Conservation (phyloP, 2,329 filamentous ascomycete genomes). For the Ascochyta lentis region DNA sequence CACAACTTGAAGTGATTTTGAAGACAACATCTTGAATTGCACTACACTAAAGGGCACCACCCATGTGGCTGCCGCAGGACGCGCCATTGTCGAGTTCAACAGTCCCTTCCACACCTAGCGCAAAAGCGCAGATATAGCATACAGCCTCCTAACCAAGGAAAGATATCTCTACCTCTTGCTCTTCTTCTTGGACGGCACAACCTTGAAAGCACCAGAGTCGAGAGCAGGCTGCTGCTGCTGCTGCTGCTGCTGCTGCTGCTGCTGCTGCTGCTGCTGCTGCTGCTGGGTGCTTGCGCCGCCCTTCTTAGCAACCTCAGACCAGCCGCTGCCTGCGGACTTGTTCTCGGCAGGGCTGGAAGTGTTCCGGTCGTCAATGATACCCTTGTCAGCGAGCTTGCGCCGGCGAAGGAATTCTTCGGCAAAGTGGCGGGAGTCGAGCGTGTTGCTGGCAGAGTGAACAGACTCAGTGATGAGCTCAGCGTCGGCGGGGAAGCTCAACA, state of each 20-base stretch:
- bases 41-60: background rate
- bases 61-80: no score
- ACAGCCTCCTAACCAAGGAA: background rate
- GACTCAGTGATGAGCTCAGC: slow-evolving; percentile 85
- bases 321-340: slow-evolving; percentile 67
- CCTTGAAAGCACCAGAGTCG: slow-evolving; percentile 76
- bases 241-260: slow-evolving; percentile 33
- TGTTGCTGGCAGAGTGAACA: slow-evolving; percentile 84
- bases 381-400: slow-evolving; percentile 91
- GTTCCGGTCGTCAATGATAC: slow-evolving; percentile 75
- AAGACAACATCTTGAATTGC: background rate
- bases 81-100: background rate
- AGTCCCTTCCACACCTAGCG: background rate
- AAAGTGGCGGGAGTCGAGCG: slow-evolving; percentile 91
- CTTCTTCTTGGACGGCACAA: slow-evolving; percentile 93
- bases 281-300: slow-evolving; percentile 65
- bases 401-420: slow-evolving; percentile 93
- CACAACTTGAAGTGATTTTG: background rate
- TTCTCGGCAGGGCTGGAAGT: slow-evolving; percentile 59
- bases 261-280: slow-evolving; percentile 35
- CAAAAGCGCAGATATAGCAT: background rate
- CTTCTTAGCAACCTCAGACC: slow-evolving; percentile 98
- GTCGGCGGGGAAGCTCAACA: slow-evolving; percentile 79
- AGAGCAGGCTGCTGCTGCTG: slow-evolving; percentile 44
- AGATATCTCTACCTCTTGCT: slow-evolving; percentile 53